Evolutionary conservation across 169 alveolate genomes (phyloP).

Genomic region (Eimeria acervulina): DNA sequence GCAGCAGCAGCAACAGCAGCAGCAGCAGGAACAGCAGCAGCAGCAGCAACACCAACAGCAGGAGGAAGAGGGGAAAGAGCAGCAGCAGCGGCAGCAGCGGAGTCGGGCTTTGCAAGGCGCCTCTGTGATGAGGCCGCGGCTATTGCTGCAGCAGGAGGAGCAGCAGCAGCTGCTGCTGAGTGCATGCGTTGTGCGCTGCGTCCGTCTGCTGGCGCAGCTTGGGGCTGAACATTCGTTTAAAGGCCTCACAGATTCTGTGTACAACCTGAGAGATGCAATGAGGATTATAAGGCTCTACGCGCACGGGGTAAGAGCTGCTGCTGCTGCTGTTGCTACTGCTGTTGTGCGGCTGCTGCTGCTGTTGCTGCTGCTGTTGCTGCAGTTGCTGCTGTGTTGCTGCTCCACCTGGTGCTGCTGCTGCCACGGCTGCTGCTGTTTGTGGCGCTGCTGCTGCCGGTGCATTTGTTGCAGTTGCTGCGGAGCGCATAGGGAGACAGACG

Average conservation of each 20-base stretch:
- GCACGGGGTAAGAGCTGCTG: conserved; percentile 57
- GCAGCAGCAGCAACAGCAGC: conserved; percentile 18
- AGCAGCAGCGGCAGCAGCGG: not conserved
- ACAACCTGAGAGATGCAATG: conserved; percentile 86
- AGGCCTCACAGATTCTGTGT: conserved; percentile 82
- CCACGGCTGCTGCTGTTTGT: not conserved
- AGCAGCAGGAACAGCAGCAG: conserved; percentile 9
- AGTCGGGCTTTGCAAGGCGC: not conserved
- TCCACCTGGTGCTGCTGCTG: not conserved
- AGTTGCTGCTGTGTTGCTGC: not conserved
- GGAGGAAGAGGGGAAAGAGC: not conserved
- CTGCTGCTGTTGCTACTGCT: conserved; percentile 1
- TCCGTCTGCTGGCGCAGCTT: conserved; percentile 1
- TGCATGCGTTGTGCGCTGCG: conserved; percentile 38
- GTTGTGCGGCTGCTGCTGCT: not conserved
- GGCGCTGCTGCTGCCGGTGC: not conserved
- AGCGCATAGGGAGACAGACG: not conserved
- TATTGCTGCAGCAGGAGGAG: not conserved
- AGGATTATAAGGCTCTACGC: conserved; percentile 83
- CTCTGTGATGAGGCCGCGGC: not conserved
- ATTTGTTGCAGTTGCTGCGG: not conserved
- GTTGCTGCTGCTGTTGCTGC: not conserved
- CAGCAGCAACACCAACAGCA: not conserved
- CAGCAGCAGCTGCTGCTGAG: conserved; percentile 45
- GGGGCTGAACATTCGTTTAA: not conserved